Conservation (phyloP, 2,329 filamentous ascomycete genomes). For the Aspergillus fumigatus region DNA sequence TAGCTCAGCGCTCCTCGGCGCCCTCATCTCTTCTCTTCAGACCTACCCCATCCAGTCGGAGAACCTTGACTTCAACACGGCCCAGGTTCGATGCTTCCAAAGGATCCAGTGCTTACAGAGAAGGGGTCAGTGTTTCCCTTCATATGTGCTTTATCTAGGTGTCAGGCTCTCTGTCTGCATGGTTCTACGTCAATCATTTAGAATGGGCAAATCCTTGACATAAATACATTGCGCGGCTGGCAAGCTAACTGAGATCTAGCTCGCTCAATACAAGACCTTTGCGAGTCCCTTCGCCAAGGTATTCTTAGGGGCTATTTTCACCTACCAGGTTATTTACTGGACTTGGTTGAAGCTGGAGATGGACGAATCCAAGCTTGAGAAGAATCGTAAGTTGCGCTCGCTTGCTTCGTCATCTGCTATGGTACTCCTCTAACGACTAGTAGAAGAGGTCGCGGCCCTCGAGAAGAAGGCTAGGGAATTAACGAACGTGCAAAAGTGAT, state of each 20-base stretch:
- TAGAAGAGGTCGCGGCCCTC: constrained; percentile 32
- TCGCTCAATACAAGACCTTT: constrained; percentile 37
- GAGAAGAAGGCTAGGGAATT: constrained; percentile 35
- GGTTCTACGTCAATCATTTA: not conserved
- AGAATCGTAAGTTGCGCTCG: constrained; percentile 30
- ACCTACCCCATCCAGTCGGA: not conserved
- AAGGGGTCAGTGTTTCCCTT: constrained; percentile 23
- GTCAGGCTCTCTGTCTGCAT: not conserved
- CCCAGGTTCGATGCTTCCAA: constrained; percentile 1
- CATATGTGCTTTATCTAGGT: not conserved
- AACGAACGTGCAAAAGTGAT: constrained; percentile 25
- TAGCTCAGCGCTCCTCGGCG: not conserved
- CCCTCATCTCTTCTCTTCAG: not conserved
- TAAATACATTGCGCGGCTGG: not conserved
- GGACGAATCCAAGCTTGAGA: constrained; percentile 40
- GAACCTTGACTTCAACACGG: constrained; percentile 13
- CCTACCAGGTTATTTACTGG: constrained; percentile 47
- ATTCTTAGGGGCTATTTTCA: constrained; percentile 45
- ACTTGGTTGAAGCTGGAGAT: constrained; percentile 46
- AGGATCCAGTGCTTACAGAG: constrained; percentile 19
- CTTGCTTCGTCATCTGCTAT: not conserved
- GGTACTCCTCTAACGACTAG: constrained; percentile 1
- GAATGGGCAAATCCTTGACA: not conserved
- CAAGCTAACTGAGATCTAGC: constrained; percentile 19
- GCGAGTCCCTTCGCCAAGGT: constrained; percentile 44